Evolutionary conservation across 2,329 filamentous ascomycete genomes (phyloP), one percentile per base, ranked within the genome.

Genomic region (Penicillium sp.): DNA sequence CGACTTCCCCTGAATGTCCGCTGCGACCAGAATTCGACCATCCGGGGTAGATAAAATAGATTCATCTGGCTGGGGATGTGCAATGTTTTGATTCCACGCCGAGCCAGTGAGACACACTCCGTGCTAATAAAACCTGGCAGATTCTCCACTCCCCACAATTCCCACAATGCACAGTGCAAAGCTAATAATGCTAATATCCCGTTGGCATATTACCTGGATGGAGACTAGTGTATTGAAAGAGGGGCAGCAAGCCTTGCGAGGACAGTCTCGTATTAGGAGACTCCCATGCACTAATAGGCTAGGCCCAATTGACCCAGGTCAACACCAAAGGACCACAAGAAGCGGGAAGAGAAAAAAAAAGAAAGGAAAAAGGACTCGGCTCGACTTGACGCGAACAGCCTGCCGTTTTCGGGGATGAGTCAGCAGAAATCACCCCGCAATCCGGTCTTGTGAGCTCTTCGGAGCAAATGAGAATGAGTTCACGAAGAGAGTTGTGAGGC

Each of bases 111-210:
- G 31, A 34, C 31, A 34, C 4, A 27, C 24, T 27, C 24, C 5
- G 8, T 27, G 24, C 5, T 27, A 27, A 27, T 6, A 40, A 39
- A 16, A 13, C 29, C 43, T 47, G 43, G 34, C 46, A 47, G 43
- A 43, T 34, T 46, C 38, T 46, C 16, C 16, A 39, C 45, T 39
- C 43, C 45, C 51, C 51, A 53, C 45, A 49, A 53, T 39, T 36
- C 45, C 51, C 51, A 53, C 45, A 49, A 53, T 39, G 31, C 10
- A 24, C 29, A 47, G 43, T 42, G 4, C 44, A 22, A 4, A 44
- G 32, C 24, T 14, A 36, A 27, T 7, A 39, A 47, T 24, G 11
- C 24, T n/a, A 18, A 31, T n/a, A n/a, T 29, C 24, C n/a, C 11
- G 8, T 34, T 31, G n/a, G 24, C 31, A 34, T 34, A 34, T 34